These are phyloP conservation scores for Thraustochytrium sp. DNA, from an alignment of 352 stramenopile genomes.

Conservation along the genomic window DNA sequence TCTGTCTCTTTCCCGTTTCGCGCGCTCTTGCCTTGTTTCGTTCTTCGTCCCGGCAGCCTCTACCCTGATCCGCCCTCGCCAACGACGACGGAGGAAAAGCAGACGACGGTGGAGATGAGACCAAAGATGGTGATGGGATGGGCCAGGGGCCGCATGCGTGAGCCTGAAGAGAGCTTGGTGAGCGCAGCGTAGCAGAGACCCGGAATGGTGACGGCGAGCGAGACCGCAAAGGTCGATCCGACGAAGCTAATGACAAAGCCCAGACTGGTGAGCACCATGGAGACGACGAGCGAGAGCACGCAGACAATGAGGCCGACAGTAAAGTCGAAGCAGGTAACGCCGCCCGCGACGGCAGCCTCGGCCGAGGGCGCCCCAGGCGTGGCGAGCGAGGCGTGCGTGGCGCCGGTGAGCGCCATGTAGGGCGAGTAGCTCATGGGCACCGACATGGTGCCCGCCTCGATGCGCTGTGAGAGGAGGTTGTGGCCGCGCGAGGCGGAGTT, in stretches of 20 bases:
- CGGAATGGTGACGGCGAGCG: slow-evolving; percentile 18
- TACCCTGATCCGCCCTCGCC: neutral
- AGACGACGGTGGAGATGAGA: neutral
- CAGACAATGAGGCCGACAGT: neutral
- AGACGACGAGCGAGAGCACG: neutral
- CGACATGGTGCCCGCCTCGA: neutral
- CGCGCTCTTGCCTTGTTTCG: too few relatives aligned
- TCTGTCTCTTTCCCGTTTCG: too few relatives aligned
- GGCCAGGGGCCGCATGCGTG: neutral
- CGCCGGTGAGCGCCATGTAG: neutral
- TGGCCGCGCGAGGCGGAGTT: neutral
- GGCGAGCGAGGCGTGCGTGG: neutral
- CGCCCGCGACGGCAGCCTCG: neutral
- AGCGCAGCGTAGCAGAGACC: slow-evolving; percentile 13
- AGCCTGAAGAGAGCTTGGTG: neutral
- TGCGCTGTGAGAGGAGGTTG: neutral
- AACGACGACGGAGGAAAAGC: neutral
- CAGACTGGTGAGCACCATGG: slow-evolving; percentile 5
- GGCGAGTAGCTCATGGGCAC: slow-evolving; percentile 23
- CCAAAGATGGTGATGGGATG: neutral
- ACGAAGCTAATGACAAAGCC: slow-evolving; percentile 31
- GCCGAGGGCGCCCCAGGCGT: neutral
- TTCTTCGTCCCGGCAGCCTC: too few relatives aligned
- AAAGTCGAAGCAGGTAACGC: slow-evolving; percentile 17
- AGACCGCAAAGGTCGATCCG: slow-evolving; percentile 25